phyloP scores from a whole-genome alignment of 176 grass and related monocot genomes.

The Urochloa ruziziensis region DNA sequence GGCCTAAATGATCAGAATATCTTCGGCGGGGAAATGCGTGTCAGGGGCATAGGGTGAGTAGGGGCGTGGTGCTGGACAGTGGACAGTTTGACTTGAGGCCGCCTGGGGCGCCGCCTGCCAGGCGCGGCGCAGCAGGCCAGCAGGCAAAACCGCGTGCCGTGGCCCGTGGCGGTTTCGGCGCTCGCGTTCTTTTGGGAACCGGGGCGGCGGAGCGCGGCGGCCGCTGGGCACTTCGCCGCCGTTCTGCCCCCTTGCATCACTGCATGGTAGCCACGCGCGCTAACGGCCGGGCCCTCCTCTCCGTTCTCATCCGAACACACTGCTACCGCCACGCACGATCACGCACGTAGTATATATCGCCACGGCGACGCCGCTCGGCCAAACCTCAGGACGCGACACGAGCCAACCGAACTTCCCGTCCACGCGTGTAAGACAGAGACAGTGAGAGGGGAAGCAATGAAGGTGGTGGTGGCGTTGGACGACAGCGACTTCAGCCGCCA shows the following conservation, averaged over 20 bases:
- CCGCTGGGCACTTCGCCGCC: not conserved
- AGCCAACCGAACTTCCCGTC: not conserved
- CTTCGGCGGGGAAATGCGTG: too few relatives aligned
- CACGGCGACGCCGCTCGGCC: not conserved
- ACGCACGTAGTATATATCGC: not conserved
- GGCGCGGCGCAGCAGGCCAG: too few relatives aligned
- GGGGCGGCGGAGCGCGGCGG: not conserved
- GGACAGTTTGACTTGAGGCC: too few relatives aligned
- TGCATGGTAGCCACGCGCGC: not conserved
- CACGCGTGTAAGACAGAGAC: not conserved
- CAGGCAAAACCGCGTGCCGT: too few relatives aligned
- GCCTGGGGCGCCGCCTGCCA: too few relatives aligned
- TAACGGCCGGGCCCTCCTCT: not conserved
- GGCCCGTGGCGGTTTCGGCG: too few relatives aligned
- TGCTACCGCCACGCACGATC: not conserved
- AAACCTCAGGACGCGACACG: not conserved
- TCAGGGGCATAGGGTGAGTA: too few relatives aligned
- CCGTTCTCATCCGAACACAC: not conserved
- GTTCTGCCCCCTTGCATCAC: too few relatives aligned
- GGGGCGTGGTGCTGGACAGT: too few relatives aligned
- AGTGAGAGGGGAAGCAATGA: not conserved
- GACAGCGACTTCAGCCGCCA: constrained; percentile 44
- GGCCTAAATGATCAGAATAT: too few relatives aligned
- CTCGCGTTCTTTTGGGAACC: too few relatives aligned
- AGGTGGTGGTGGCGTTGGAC: constrained; percentile 45